A percentile compares a stretch with the other conserved stretches of the same genome.
phyloP scores from a whole-genome alignment of 495 filamentous ascomycete genomes.

The Bombardia bombarda region DNA sequence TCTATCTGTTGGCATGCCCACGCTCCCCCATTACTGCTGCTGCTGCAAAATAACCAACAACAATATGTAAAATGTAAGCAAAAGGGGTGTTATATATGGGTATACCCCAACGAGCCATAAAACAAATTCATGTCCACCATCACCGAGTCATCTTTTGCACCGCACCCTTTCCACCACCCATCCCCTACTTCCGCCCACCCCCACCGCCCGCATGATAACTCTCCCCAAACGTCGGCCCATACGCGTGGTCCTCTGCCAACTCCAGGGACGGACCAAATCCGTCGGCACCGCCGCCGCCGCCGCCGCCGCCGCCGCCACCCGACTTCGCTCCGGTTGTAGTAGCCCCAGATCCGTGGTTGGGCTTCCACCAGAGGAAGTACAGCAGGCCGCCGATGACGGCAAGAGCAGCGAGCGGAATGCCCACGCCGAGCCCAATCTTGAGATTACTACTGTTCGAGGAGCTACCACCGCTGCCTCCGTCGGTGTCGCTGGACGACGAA shows the following conservation, averaged over 20 bases:
- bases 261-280: neutral
- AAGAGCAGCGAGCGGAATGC: neutral
- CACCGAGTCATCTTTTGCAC: no score
- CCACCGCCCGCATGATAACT: neutral
- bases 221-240: neutral
- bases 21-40: no score
- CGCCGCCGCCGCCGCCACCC: neutral
- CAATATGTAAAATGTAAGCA: no score
- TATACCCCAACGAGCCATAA: no score
- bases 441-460: neutral
- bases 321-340: no score
- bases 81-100: no score
- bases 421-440: slow-evolving; percentile 8
- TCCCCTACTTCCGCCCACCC: no score
- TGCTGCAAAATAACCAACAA: no score
- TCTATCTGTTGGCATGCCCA: no score
- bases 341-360: neutral
- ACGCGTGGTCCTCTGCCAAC: slow-evolving; percentile 1
- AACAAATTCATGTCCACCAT: no score
- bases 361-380: slow-evolving; percentile 1
- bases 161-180: no score
- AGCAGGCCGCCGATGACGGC: neutral
- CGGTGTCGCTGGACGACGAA: neutral
- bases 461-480: neutral
- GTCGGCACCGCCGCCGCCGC: neutral